phyloP scores from a whole-genome alignment of 2,329 filamentous ascomycete genomes.

The Beauveria rudraprayagi region DNA sequence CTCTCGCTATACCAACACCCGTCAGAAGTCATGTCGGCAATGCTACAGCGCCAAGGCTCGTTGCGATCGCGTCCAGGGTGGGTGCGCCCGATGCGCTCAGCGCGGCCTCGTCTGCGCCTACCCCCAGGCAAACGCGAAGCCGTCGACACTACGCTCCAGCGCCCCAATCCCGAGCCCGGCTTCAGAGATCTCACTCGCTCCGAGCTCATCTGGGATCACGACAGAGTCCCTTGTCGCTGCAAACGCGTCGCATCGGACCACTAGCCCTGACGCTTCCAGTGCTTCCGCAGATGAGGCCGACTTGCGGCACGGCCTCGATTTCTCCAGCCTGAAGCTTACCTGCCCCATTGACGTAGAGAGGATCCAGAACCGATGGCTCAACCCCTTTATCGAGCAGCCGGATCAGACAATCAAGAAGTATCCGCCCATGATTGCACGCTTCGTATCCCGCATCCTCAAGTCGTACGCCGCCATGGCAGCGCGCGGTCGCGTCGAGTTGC shows the following conservation, averaged over 20 bases:
- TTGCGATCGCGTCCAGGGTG: neutral
- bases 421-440: neutral
- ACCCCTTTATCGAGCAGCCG: neutral
- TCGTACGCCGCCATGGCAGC: slow-evolving; percentile 8
- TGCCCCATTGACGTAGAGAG: slow-evolving; percentile 5
- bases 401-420: slow-evolving; percentile 2
- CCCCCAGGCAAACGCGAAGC: neutral
- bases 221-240: neutral
- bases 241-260: neutral
- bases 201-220: neutral
- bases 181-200: neutral
- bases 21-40: slow-evolving; percentile 4
- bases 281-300: neutral
- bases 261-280: neutral
- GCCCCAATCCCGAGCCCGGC: neutral
- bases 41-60: slow-evolving; percentile 3
- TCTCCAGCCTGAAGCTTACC: neutral
- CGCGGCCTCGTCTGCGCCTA: neutral
- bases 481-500: neutral
- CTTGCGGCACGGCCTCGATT: neutral
- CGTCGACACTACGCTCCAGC: neutral
- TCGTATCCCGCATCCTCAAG: slow-evolving; percentile 2
- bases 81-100: neutral
- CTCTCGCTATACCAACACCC: neutral
- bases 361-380: slow-evolving; percentile 6